Conservation (phyloP, 441 rosid genomes). For the Raphanus hybrid region DNA sequence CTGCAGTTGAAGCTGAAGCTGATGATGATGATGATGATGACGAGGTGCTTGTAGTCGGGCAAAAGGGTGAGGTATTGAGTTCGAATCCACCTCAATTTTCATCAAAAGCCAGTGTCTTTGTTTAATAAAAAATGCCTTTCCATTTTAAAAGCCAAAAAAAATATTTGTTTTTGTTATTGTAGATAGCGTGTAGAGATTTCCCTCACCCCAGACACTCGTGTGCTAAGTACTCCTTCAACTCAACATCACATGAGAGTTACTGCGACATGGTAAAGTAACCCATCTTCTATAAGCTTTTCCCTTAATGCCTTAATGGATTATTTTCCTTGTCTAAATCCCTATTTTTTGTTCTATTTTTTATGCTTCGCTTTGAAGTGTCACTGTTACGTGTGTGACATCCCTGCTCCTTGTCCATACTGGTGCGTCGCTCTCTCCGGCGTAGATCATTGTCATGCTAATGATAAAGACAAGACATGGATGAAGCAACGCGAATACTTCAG, state of each 20-base stretch:
- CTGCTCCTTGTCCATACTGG: conserved; percentile 82
- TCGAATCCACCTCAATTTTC: conserved; percentile 5
- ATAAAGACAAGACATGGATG: conserved; percentile 71
- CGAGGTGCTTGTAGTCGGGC: conserved; percentile 72
- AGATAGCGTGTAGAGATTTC: conserved; percentile 93
- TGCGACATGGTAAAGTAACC: conserved; percentile 77
- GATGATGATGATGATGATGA: conserved; percentile 49
- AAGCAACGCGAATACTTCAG: conserved; percentile 53
- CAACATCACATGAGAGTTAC: conserved; percentile 59
- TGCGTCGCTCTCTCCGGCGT: conserved; percentile 39
- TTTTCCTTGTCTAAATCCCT: not conserved
- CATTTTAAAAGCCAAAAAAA: not conserved
- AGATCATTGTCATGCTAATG: conserved; percentile 90
- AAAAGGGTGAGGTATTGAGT: conserved; percentile 74
- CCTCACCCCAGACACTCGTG: conserved; percentile 91
- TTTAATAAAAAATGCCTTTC: no score
- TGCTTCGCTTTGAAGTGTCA: conserved; percentile 66
- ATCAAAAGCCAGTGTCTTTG: not conserved
- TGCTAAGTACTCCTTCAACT: conserved; percentile 64
- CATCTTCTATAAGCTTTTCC: not conserved
- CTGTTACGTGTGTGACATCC: conserved; percentile 86
- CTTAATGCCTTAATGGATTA: not conserved
- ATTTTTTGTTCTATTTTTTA: not conserved
- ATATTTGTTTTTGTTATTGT: conserved; percentile 34
- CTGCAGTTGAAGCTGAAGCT: conserved; percentile 40